Evolutionary conservation across 1,139 yeast species (phyloP).

Genomic region (Pichia sp.): DNA sequence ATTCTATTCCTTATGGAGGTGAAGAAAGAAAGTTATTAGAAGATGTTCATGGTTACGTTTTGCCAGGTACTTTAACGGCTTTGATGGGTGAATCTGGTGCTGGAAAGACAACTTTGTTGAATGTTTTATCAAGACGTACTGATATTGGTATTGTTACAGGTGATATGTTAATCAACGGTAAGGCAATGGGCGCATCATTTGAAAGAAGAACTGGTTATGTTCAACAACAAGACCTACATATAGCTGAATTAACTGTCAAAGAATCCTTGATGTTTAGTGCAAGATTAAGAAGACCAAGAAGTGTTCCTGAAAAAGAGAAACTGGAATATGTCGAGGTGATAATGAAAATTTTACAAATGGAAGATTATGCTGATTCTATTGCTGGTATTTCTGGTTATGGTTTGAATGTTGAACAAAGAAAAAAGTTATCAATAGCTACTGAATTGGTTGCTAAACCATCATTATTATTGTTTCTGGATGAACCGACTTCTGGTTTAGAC

Average conservation of each 20-base stretch:
- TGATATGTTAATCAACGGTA: conserved; percentile 46
- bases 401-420: conserved; percentile 42
- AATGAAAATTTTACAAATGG: conserved; percentile 42
- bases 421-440: conserved; percentile 40
- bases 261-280: conserved; percentile 50
- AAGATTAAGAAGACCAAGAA: conserved; percentile 41
- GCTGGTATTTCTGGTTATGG: conserved; percentile 50
- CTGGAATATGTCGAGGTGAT: conserved; percentile 43
- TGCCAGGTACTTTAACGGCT: conserved; percentile 51
- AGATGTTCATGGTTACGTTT: conserved; percentile 47
- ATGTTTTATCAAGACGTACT: conserved; percentile 47
- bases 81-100: conserved; percentile 69
- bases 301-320: conserved; percentile 40
- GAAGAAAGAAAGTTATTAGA: conserved; percentile 37
- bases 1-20: conserved; percentile 37
- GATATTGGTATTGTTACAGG: conserved; percentile 47
- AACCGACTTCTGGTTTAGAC: conserved; percentile 47
- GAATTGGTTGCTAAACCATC: conserved; percentile 47
- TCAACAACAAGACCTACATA: conserved; percentile 51
- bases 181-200: conserved; percentile 36
- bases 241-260: conserved; percentile 43
- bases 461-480: conserved; percentile 41
- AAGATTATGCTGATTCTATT: conserved; percentile 46
- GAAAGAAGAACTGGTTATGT: conserved; percentile 50
- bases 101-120: conserved; percentile 58